phyloP scores from a whole-genome alignment of 2,329 filamentous ascomycete species.

The Trichoderma harzianum region DNA sequence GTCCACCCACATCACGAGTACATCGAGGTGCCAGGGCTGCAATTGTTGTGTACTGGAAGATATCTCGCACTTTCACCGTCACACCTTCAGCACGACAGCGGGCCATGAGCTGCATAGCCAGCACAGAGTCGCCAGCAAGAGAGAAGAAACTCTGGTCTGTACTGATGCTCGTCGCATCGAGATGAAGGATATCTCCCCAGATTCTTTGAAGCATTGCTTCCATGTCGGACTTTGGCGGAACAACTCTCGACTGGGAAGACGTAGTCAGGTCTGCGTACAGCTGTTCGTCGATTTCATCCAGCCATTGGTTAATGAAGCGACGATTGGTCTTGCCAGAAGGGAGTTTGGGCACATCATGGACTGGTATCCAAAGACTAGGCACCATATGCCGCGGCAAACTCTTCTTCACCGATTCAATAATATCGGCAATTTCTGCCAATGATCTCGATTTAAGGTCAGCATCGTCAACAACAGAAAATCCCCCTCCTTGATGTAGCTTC shows the following conservation, averaged over 20 bases:
- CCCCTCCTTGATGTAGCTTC: neutral
- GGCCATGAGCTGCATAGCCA: neutral
- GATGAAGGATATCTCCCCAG: neutral
- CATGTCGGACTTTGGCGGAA: neutral
- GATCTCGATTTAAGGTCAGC: neutral
- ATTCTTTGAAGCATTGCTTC: neutral
- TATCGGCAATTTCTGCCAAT: neutral
- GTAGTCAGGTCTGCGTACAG: neutral
- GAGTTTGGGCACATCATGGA: neutral
- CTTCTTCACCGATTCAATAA: neutral
- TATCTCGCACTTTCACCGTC: neutral
- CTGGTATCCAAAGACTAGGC: neutral
- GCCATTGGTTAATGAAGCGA: neutral
- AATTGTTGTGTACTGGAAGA: neutral
- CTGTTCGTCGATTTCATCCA: neutral
- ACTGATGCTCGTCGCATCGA: neutral
- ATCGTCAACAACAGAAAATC: neutral
- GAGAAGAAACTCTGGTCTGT: neutral
- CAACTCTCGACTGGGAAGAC: neutral
- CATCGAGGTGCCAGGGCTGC: neutral
- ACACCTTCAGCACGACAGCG: neutral
- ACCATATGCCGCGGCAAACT: neutral
- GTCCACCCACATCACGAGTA: neutral
- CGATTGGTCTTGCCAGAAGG: neutral
- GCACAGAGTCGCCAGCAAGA: neutral